Evolutionary conservation across 2,329 filamentous ascomycete species (phyloP).

Genomic region (Cladophialophora bantiana): DNA sequence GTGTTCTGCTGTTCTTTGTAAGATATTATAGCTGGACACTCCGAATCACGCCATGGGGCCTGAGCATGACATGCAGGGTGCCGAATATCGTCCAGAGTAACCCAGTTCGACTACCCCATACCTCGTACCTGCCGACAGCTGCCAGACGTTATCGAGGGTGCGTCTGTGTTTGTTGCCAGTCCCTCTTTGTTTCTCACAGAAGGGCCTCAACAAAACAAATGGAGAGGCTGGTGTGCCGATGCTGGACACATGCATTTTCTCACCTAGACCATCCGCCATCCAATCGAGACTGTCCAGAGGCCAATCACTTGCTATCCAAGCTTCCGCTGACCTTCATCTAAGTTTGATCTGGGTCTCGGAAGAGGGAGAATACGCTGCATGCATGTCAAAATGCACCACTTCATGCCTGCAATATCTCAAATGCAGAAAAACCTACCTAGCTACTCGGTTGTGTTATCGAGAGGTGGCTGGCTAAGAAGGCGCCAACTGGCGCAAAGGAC

Average conservation of each 20-base stretch:
- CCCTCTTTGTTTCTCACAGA: not conserved
- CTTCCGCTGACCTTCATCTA: not conserved
- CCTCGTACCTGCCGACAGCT: not conserved
- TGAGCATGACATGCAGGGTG: not conserved
- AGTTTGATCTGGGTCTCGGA: not conserved
- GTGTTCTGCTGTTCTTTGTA: not conserved
- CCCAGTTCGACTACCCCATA: not conserved
- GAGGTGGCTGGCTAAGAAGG: not conserved
- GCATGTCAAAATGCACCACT: conserved; percentile 13
- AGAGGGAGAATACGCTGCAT: not conserved
- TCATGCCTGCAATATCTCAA: not conserved
- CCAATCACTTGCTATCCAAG: not conserved
- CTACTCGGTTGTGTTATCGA: not conserved
- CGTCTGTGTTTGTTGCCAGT: not conserved
- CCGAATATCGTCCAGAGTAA: no score
- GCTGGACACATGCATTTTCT: not conserved
- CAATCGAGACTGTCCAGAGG: conserved; percentile 4
- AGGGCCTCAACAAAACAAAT: conserved; percentile 2
- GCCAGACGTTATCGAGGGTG: not conserved
- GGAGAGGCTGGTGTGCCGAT: conserved; percentile 4
- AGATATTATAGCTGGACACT: not conserved
- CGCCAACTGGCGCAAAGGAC: not conserved
- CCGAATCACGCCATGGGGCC: not conserved
- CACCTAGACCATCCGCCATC: not conserved
- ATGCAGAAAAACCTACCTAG: not conserved